Evolutionary conservation across 257 asterid species (phyloP).

Genomic region (Perilla frutescens): DNA sequence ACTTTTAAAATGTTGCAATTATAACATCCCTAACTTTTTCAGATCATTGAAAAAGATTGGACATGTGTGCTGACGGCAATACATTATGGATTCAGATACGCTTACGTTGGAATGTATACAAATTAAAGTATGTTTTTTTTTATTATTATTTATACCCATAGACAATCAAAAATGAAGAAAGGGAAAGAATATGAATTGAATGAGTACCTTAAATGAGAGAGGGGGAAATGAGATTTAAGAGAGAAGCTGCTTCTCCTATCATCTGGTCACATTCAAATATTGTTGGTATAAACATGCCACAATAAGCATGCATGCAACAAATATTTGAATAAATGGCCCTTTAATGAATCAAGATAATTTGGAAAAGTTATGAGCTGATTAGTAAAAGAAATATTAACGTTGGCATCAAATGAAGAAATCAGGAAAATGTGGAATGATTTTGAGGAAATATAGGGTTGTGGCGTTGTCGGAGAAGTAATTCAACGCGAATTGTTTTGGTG

Average conservation of each 20-base stretch:
- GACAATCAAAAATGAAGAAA: neutral
- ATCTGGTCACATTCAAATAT: conserved; percentile 34
- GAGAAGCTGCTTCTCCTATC: conserved; percentile 43
- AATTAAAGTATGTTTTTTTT: too few relatives aligned
- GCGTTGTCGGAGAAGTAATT: conserved; percentile 28
- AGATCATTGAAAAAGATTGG: too few relatives aligned
- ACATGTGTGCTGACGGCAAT: neutral
- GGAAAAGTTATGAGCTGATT: neutral
- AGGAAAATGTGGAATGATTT: conserved; percentile 22
- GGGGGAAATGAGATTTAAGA: conserved; percentile 40
- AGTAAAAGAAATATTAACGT: neutral
- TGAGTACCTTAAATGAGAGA: conserved; percentile 44
- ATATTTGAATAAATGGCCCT: conserved; percentile 13
- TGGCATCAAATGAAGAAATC: conserved; percentile 8
- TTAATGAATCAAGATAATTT: neutral
- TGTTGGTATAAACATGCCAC: conserved; percentile 31
- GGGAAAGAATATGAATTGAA: neutral
- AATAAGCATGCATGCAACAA: conserved; percentile 49
- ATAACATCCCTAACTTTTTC: too few relatives aligned
- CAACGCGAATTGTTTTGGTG: conserved; percentile 24
- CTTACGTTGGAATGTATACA: neutral
- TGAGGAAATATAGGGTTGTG: conserved; percentile 21
- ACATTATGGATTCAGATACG: neutral
- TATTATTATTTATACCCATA: neutral
- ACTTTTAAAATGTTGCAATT: too few relatives aligned